Evolutionary conservation across 805 yeast genomes (phyloP).

Genomic region (Barnettozyma californica): DNA sequence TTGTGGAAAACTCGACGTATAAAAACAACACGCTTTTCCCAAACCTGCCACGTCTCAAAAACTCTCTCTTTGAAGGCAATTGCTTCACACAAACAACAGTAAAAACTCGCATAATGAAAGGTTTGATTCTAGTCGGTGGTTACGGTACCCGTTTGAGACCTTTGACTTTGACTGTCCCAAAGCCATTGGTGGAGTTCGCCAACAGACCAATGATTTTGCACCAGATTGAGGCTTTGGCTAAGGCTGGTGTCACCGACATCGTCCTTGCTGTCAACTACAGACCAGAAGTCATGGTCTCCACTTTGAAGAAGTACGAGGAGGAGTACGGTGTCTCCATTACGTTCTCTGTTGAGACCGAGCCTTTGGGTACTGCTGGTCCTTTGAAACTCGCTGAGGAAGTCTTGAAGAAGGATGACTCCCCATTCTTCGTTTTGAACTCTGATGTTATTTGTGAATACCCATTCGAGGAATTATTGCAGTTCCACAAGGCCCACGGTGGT

Average conservation of each 20-base stretch:
- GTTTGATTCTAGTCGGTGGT: slow-evolving; percentile 97
- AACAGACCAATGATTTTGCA: slow-evolving; percentile 99
- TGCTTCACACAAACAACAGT: slow-evolving; percentile 2
- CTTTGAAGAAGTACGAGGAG: slow-evolving; percentile 89
- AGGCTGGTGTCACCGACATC: slow-evolving; percentile 98
- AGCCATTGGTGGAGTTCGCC: slow-evolving; percentile 96
- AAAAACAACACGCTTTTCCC: slow-evolving; percentile 6
- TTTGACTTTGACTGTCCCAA: slow-evolving; percentile 88
- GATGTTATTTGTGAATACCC: slow-evolving; percentile 99
- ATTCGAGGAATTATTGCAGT: slow-evolving; percentile 81
- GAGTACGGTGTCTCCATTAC: slow-evolving; percentile 93
- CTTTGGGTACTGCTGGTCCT: slow-evolving; percentile 99
- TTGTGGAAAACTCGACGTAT: slow-evolving; percentile 3
- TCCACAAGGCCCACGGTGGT: slow-evolving; percentile 96
- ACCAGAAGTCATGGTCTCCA: slow-evolving; percentile 98
- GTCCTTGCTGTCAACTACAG: slow-evolving; percentile 98
- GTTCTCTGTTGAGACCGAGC: slow-evolving; percentile 98
- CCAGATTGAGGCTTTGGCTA: slow-evolving; percentile 96
- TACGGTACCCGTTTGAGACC: slow-evolving; percentile 99
- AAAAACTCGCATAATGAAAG: slow-evolving; percentile 63
- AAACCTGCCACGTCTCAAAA: not conserved
- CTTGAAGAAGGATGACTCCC: slow-evolving; percentile 89
- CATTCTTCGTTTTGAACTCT: slow-evolving; percentile 96
- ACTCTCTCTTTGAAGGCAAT: slow-evolving; percentile 8
- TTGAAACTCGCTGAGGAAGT: slow-evolving; percentile 93